Evolutionary conservation across 1,284 basidiomycete species (phyloP).

Genomic region (Melampsora americana): DNA sequence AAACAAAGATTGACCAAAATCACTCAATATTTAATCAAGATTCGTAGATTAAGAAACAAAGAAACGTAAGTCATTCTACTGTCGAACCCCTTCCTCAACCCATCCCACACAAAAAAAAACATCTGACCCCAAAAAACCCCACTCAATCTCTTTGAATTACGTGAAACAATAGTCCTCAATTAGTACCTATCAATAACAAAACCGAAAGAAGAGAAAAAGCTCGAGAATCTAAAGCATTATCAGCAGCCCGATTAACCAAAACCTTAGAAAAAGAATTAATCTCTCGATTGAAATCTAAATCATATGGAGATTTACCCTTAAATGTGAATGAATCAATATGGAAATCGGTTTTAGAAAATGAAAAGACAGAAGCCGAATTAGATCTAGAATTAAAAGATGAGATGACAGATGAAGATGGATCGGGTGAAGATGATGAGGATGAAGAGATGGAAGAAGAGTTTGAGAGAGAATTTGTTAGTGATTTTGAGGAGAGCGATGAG

Average conservation of each 20-base stretch:
- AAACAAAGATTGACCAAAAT: constrained; percentile 99
- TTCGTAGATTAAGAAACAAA: constrained; percentile 81
- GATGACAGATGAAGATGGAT: constrained; percentile 54
- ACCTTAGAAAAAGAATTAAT: constrained; percentile 95
- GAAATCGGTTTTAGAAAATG: constrained; percentile 80
- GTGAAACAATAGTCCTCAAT: constrained; percentile 67
- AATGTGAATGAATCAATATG: constrained; percentile 99
- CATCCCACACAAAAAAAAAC: background rate
- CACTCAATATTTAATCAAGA: constrained; percentile 97
- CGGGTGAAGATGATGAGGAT: constrained; percentile 57
- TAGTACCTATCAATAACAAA: constrained; percentile 95
- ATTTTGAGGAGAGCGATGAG: constrained; percentile 60
- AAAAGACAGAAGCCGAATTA: constrained; percentile 52
- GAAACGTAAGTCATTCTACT: constrained; percentile 70
- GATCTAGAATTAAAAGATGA: constrained; percentile 58
- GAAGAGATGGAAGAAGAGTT: constrained; percentile 61
- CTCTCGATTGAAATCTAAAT: constrained; percentile 89
- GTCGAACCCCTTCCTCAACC: background rate
- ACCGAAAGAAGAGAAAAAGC: constrained; percentile 88
- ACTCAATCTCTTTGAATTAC: background rate
- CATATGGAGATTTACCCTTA: constrained; percentile 93
- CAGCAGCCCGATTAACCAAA: constrained; percentile 87
- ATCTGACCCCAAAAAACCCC: background rate
- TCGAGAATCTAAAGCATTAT: constrained; percentile 90
- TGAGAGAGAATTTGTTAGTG: constrained; percentile 77